Conservation (phyloP, 2,329 filamentous ascomycete species). For the Epichloe bromicola region DNA sequence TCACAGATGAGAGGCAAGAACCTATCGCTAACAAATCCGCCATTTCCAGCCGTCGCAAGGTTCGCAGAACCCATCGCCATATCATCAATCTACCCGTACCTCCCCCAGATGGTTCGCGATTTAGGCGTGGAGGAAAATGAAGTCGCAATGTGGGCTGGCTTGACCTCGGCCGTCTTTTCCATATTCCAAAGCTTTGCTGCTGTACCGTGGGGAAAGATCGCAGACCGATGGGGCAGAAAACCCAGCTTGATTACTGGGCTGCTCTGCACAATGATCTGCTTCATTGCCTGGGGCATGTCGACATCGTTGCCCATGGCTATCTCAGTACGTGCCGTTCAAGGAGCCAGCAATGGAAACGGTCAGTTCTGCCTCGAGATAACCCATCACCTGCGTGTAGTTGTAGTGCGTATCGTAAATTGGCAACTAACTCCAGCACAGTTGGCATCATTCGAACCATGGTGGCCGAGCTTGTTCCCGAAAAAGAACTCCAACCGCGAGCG, state of each 20-base stretch:
- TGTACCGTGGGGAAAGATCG: constrained; percentile 62
- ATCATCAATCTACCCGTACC: constrained; percentile 57
- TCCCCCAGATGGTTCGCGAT: constrained; percentile 68
- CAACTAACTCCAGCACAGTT: constrained; percentile 30
- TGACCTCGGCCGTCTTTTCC: constrained; percentile 61
- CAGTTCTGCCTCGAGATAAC: constrained; percentile 10
- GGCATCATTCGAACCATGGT: constrained; percentile 87
- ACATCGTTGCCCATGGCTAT: constrained; percentile 71
- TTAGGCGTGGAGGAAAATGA: constrained; percentile 60
- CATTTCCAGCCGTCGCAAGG: constrained; percentile 52
- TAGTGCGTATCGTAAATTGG: not conserved
- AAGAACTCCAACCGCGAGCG: constrained; percentile 71
- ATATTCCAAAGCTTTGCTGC: constrained; percentile 59
- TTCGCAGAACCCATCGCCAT: constrained; percentile 64
- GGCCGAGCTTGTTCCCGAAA: constrained; percentile 82
- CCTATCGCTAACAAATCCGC: not conserved
- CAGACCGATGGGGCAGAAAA: constrained; percentile 72
- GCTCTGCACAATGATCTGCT: constrained; percentile 67
- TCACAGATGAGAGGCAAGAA: not conserved
- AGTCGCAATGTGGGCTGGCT: constrained; percentile 69
- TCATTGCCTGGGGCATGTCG: constrained; percentile 74
- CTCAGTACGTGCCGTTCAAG: constrained; percentile 60
- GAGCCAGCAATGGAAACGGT: constrained; percentile 77
- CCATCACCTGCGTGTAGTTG: too few species aligned
- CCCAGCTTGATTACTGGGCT: constrained; percentile 64